Evolutionary conservation across 345 rosid genomes (phyloP).

Genomic region (Raphanus sativus): DNA sequence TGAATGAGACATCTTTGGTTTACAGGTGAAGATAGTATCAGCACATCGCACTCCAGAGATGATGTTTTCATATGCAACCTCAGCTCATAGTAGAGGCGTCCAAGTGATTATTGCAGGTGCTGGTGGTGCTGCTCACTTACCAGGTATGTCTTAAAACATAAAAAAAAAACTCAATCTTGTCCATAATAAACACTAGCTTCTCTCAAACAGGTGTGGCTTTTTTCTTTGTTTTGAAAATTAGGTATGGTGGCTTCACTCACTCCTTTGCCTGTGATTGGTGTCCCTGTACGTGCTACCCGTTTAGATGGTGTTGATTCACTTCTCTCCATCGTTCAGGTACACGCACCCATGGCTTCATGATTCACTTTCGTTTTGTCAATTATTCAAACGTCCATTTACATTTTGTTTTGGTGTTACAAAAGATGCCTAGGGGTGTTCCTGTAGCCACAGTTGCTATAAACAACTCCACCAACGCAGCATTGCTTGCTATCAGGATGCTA

Average conservation of each 20-base stretch:
- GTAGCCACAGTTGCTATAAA: conserved; percentile 92
- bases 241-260: conserved; percentile 98
- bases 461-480: conserved; percentile 86
- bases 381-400: neutral
- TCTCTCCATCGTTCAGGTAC: conserved; percentile 90
- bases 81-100: conserved; percentile 67
- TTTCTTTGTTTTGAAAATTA: conserved; percentile 31
- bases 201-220: neutral
- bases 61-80: conserved; percentile 81
- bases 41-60: conserved; percentile 91
- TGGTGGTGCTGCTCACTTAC: conserved; percentile 98
- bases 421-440: conserved; percentile 98
- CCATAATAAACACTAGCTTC: neutral
- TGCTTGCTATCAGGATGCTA: conserved; percentile 75
- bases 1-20: neutral
- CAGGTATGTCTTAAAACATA: conserved; percentile 53
- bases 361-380: neutral
- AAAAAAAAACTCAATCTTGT: neutral
- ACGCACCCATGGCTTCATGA: neutral
- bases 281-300: conserved; percentile 82
- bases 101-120: conserved; percentile 95
- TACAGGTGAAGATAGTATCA: conserved; percentile 78
- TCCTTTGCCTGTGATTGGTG: conserved; percentile 93
- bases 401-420: neutral
- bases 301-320: conserved; percentile 94